A percentile compares a stretch with the other conserved stretches of the same genome.
Conservation (phyloP, 192 early-diverging fungal species). For the Thoreauomyces humboldtii region DNA sequence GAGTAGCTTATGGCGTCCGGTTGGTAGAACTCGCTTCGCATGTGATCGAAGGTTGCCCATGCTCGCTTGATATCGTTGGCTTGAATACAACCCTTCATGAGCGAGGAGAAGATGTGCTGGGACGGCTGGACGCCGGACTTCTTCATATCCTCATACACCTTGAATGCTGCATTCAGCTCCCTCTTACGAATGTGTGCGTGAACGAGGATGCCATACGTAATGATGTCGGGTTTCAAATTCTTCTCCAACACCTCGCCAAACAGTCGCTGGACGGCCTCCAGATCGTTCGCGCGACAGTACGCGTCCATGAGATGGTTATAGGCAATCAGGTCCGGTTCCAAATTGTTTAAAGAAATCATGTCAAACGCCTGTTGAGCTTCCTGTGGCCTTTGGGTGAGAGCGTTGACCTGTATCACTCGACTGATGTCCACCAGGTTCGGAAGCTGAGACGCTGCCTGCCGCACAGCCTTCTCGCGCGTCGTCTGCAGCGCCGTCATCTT, state of each 20-base stretch:
- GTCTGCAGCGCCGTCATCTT: not conserved
- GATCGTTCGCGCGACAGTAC: constrained; percentile 65
- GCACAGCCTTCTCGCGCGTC: not conserved
- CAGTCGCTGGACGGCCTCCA: constrained; percentile 56
- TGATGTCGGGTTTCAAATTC: constrained; percentile 55
- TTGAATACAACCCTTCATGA: constrained; percentile 81
- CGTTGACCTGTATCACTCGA: constrained; percentile 53
- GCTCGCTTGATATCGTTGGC: constrained; percentile 69
- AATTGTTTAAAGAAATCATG: constrained; percentile 54
- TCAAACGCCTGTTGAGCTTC: constrained; percentile 67
- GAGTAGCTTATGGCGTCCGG: constrained; percentile 80
- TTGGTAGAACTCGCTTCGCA: constrained; percentile 71
- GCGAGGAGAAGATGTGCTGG: constrained; percentile 68
- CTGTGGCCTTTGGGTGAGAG: constrained; percentile 52
- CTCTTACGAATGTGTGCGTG: constrained; percentile 59
- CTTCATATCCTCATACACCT: constrained; percentile 78
- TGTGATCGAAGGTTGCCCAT: constrained; percentile 88
- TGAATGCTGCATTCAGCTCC: constrained; percentile 69
- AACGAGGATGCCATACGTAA: constrained; percentile 71
- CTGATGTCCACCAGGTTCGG: constrained; percentile 24
- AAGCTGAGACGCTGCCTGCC: too few species aligned
- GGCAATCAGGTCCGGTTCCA: constrained; percentile 65
- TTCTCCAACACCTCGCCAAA: constrained; percentile 62
- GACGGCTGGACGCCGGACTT: constrained; percentile 33
- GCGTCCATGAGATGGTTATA: constrained; percentile 79